Base-by-base conservation (phyloP, 192 early-diverging fungal species). In the Podila epicladia region DNA sequence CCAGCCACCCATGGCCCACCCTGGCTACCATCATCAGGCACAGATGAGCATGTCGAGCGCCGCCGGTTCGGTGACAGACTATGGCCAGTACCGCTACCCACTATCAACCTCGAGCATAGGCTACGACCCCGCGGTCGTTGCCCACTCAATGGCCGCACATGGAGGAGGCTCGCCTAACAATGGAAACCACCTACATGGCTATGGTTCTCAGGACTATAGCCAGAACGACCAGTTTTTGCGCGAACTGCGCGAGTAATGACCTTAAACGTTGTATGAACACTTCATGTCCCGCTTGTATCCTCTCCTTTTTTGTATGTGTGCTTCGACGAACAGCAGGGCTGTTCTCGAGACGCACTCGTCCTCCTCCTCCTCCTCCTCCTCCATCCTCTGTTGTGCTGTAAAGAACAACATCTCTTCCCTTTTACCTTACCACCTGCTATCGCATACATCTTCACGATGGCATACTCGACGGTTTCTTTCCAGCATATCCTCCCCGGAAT, bases 221-320 rank as follows among this genome's bases (percentile, higher is more conserved):
- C 66, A 65, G 62, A 72, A 80, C 62, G 66, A 72, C 24, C 71
- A 80, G 19, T 80, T 73, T 55, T 31, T 80, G 62, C 59, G 71
- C 17, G 77, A 80, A 37, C 38, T 80, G 45, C 77, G 77, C 3
- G 77, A 73, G 61, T 80, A 73, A 61, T 55, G 53, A 55, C 20
- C 20, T 9, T 11, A 55, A 55, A 55, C 6, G n/a, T 9, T 24
- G 24, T 24, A 55, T 55, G 53, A 55, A 45, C 41, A 15, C 15
- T 3, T 45, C 41, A 45, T 45, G 41, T 3, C 12, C 41, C 41
- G 41, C 15, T 0, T 41, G 33, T 45, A 15, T 45, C 15, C 15
- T 45, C 15, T 41, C 38, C 0, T 13, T 41, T 45, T 45, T 45
- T 8, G 8, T 9, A 11, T 37, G 35, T 37, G 33, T 41, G 0